These are phyloP conservation scores for Kockiozyma suomiensis DNA, from an alignment of 805 yeast species.

Conservation along the genomic window DNA sequence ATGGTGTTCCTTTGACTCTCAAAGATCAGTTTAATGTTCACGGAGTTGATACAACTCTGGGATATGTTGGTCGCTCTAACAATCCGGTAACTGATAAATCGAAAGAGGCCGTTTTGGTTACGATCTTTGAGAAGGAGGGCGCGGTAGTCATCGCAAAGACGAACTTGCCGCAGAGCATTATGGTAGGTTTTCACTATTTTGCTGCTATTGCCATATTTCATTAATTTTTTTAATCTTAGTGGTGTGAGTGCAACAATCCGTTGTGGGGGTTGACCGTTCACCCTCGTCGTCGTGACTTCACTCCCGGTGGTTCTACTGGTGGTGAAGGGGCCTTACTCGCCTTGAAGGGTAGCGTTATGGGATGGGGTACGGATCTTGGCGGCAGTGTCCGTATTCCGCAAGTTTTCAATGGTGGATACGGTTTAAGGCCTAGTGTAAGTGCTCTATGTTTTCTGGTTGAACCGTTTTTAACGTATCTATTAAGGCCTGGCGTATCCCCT, in stretches of 20 bases:
- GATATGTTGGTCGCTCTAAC: constrained; percentile 34
- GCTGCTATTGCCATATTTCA: no score
- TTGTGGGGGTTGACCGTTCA: constrained; percentile 52
- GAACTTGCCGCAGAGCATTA: constrained; percentile 56
- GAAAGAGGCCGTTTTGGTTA: constrained; percentile 53
- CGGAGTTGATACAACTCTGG: constrained; percentile 56
- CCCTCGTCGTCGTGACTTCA: constrained; percentile 49
- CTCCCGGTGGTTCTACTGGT: constrained; percentile 60
- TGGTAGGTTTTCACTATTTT: constrained; percentile 42
- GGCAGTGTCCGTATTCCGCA: constrained; percentile 58
- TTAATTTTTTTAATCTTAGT: not conserved
- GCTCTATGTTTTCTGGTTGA: not conserved
- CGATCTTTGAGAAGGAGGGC: constrained; percentile 53
- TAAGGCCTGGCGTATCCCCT: constrained; percentile 36
- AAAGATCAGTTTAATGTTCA: constrained; percentile 64
- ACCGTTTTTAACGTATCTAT: not conserved
- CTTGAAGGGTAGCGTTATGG: constrained; percentile 53
- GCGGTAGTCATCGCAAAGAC: constrained; percentile 67
- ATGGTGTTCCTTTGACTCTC: constrained; percentile 68
- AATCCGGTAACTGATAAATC: constrained; percentile 48
- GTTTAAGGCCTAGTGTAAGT: constrained; percentile 42
- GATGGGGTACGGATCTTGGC: constrained; percentile 58
- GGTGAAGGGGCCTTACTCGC: constrained; percentile 59
- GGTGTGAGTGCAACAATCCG: constrained; percentile 49
- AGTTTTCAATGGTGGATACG: constrained; percentile 51